Evolutionary conservation across 169 alveolate species (phyloP), one percentile per base, ranked within the genome.

Genomic region (Eimeria praecox): DNA sequence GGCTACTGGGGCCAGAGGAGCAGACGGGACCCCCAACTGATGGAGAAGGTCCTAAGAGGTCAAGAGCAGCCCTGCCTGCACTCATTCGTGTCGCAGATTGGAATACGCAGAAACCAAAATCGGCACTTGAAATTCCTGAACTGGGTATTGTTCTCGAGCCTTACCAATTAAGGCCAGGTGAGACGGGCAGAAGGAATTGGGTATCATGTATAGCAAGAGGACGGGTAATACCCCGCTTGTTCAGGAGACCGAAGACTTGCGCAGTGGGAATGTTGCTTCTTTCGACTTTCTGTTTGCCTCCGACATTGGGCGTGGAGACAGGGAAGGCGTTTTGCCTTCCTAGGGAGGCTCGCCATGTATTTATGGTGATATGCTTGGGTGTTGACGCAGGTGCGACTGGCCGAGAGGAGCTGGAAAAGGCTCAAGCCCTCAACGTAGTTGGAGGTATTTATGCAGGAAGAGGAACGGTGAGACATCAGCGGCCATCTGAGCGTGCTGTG

Each of bases 61-160:
- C 54, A 46, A n/a, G 78, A 30, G 92, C 73, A 33, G 92, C 92
- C 30, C 80, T 86, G 22, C 56, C 54, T 52, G 78, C 73, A 35
- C 92, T 86, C 44, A 59, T 86, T 12, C 62, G 78, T 27, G 92
- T 86, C 27, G 92, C 92, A 86, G 92, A 86, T 38, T 86, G 78
- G 75, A 86, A 86, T 44, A 59, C 66, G 8, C 54, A 56, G 33
- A 59, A 86, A 22, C 78, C 78, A 3, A 38, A 54, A 14, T 14
- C 56, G 40, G 27, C 78, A n/a, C 49, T 86, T 59, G 22, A 56
- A 20, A 54, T 86, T 22, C 64, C 82, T 8, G 92, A 59, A 38
- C 92, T 86, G 62, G 78, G 27, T 40, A 86, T 86, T 44, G 49
- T 59, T 22, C 78, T 86, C n/a, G 75, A 56, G 92, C 92, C 92